A percentile compares a stretch with the other conserved stretches of the same genome.
phyloP scores from a whole-genome alignment of 1,284 basidiomycete species.

The Moniliophthora roreri region DNA sequence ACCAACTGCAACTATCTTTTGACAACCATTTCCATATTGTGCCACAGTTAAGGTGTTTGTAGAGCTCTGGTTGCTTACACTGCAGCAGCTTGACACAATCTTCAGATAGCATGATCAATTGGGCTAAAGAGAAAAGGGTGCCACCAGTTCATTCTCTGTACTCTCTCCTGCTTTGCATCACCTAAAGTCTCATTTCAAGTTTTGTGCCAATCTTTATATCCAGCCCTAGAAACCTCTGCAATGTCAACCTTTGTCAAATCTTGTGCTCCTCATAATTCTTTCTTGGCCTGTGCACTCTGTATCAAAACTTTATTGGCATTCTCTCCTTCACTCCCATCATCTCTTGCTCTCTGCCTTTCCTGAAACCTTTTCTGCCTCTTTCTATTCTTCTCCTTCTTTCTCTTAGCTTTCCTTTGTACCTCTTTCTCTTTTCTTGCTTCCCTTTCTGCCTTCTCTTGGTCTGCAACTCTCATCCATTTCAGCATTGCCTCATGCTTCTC shows the following conservation, averaged over 20 bases:
- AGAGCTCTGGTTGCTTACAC: slow-evolving; percentile 12
- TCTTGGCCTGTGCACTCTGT: neutral
- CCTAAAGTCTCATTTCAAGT: slow-evolving; percentile 1
- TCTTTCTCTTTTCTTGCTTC: neutral
- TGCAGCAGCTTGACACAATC: slow-evolving; percentile 3
- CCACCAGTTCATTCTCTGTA: slow-evolving; percentile 20
- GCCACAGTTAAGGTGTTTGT: slow-evolving; percentile 5
- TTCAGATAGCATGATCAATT: slow-evolving; percentile 5
- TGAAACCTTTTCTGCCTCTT: neutral
- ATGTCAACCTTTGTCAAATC: neutral
- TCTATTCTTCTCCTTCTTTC: neutral
- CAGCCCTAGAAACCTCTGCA: slow-evolving; percentile 13
- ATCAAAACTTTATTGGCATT: neutral
- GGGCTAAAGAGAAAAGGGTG: slow-evolving; percentile 12
- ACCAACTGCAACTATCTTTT: neutral
- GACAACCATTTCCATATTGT: slow-evolving; percentile 14
- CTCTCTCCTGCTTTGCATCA: slow-evolving; percentile 12
- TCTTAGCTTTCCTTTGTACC: neutral
- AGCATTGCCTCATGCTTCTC: slow-evolving; percentile 2
- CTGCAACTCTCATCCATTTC: neutral
- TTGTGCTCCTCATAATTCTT: no score
- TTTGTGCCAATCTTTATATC: slow-evolving; percentile 7
- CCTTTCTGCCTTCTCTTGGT: neutral
- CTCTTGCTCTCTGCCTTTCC: neutral
- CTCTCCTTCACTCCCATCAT: neutral